Evolutionary conservation across 2,329 filamentous ascomycete species (phyloP).

Genomic region (Sporothrix euskadiensis): DNA sequence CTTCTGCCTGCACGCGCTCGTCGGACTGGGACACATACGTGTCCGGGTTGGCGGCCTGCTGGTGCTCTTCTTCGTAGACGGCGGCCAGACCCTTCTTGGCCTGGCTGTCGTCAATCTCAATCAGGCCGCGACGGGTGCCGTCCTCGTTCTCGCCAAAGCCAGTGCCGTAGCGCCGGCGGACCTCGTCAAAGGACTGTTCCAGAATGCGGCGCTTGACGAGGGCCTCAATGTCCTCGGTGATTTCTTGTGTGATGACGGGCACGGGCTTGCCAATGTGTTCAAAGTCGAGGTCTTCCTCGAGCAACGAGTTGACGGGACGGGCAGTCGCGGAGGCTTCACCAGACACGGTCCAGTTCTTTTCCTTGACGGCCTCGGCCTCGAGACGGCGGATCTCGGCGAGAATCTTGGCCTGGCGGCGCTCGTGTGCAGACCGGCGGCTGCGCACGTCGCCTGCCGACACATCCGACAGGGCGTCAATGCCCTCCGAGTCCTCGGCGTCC

Average conservation of each 20-base stretch:
- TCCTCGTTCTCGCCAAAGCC: slow-evolving; percentile 57
- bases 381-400: slow-evolving; percentile 88
- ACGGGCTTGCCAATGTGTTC: slow-evolving; percentile 94
- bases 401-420: slow-evolving; percentile 81
- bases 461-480: slow-evolving; percentile 59
- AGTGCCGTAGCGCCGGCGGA: slow-evolving; percentile 72
- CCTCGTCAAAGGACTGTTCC: slow-evolving; percentile 87
- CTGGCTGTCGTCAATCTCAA: slow-evolving; percentile 85
- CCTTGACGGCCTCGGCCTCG: slow-evolving; percentile 84
- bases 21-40: slow-evolving; percentile 79
- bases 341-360: slow-evolving; percentile 84
- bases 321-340: slow-evolving; percentile 84
- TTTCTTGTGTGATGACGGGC: slow-evolving; percentile 86
- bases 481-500: slow-evolving; percentile 28
- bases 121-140: slow-evolving; percentile 63
- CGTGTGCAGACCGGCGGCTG: slow-evolving; percentile 78
- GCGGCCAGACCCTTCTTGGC: slow-evolving; percentile 85
- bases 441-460: slow-evolving; percentile 67
- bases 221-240: slow-evolving; percentile 87
- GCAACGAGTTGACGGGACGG: slow-evolving; percentile 83
- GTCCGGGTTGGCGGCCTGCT: slow-evolving; percentile 73
- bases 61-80: slow-evolving; percentile 90
- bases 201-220: slow-evolving; percentile 93
- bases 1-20: slow-evolving; percentile 78
- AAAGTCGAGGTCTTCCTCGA: slow-evolving; percentile 94